Evolutionary conservation across 225 moss, liverwort and hornwort genomes (phyloP).

Genomic region (Bryum argenteum): DNA sequence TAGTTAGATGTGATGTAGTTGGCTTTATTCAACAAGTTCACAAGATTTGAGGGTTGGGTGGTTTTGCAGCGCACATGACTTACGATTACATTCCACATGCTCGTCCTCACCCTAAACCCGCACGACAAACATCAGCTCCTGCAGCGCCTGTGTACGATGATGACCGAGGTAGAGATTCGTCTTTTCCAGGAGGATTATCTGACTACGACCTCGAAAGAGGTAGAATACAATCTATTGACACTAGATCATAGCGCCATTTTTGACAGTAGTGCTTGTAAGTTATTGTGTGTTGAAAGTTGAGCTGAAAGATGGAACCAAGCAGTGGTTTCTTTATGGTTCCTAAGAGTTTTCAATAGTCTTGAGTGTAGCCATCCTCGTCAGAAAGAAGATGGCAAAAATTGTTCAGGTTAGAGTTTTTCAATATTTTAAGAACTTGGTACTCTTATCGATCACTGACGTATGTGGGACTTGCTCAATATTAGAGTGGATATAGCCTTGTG

Average conservation of each 20-base stretch:
- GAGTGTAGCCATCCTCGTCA: too few relatives aligned
- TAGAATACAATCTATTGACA: constrained; percentile 5
- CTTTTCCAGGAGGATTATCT: background rate
- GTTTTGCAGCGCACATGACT: constrained; percentile 41
- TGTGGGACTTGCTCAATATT: too few relatives aligned
- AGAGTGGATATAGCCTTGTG: too few relatives aligned
- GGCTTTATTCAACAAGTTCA: background rate
- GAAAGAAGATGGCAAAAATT: too few relatives aligned
- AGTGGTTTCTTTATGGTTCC: too few relatives aligned
- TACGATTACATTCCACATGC: constrained; percentile 43
- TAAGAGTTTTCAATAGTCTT: too few relatives aligned
- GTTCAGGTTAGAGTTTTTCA: too few relatives aligned
- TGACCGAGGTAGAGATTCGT: constrained; percentile 34
- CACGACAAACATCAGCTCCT: constrained; percentile 16
- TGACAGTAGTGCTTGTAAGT: too few relatives aligned
- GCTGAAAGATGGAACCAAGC: too few relatives aligned
- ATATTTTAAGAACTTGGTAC: too few relatives aligned
- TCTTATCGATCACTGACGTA: too few relatives aligned
- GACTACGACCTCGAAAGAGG: constrained; percentile 37
- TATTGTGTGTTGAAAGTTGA: too few relatives aligned
- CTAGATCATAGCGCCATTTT: background rate
- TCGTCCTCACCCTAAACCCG: background rate
- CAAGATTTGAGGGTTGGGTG: constrained; percentile 6
- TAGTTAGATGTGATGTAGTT: background rate
- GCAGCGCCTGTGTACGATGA: constrained; percentile 19